A percentile compares a stretch with the other conserved stretches of the same genome.
phyloP scores from a whole-genome alignment of 257 asterid genomes.

The Haberlea rhodopensis region DNA sequence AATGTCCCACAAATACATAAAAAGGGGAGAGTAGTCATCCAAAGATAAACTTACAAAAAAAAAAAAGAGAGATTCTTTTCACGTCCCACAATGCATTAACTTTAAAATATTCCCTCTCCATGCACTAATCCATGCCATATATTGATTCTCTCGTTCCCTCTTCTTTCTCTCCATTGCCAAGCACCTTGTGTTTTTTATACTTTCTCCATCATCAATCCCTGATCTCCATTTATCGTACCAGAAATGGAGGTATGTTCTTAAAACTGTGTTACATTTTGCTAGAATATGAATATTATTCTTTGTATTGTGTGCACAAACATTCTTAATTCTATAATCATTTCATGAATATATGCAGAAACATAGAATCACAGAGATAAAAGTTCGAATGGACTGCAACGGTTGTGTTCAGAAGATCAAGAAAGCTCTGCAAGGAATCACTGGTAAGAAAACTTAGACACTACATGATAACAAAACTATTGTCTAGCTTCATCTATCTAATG shows the following conservation, averaged over 20 bases:
- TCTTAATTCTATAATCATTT: background rate
- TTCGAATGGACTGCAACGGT: constrained; percentile 83
- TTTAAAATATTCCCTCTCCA: constrained; percentile 69
- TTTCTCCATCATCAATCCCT: constrained; percentile 21
- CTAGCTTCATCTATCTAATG: background rate
- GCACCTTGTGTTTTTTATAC: constrained; percentile 24
- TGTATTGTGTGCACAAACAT: background rate
- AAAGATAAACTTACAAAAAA: background rate
- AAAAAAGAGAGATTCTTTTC: constrained; percentile 65
- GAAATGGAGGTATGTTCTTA: constrained; percentile 47
- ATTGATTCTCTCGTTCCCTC: constrained; percentile 50
- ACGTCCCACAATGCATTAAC: constrained; percentile 67
- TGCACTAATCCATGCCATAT: constrained; percentile 52
- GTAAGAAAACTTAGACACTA: constrained; percentile 34
- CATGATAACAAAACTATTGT: background rate
- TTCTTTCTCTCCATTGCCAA: constrained; percentile 29
- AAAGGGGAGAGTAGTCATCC: background rate
- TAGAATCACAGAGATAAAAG: constrained; percentile 64
- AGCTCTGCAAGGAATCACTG: constrained; percentile 60
- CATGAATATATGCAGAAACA: constrained; percentile 50
- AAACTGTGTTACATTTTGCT: background rate
- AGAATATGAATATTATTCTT: background rate
- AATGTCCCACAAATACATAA: too few relatives aligned
- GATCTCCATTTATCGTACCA: constrained; percentile 36
- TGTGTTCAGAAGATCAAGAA: constrained; percentile 86